Conservation (phyloP, 2,329 filamentous ascomycete species). For the Emergomyces orientalis region DNA sequence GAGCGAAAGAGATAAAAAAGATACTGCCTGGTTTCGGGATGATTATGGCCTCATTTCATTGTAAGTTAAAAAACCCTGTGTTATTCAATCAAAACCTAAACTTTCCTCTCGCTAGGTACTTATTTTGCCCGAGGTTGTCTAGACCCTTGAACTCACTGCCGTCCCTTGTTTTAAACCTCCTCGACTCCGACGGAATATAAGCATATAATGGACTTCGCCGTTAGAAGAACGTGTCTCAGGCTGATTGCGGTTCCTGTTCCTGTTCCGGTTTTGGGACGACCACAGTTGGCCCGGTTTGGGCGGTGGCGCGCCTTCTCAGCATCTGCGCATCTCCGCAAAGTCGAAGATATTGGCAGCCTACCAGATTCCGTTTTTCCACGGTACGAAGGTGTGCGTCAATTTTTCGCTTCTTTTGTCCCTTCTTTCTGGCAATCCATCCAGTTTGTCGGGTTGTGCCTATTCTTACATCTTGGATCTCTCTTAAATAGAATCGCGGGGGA, state of each 20-base stretch:
- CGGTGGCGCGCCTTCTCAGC: slow-evolving; percentile 33
- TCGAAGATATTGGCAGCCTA: slow-evolving; percentile 38
- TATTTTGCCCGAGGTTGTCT: neutral
- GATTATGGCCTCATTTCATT: neutral
- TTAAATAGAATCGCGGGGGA: slow-evolving; percentile 44
- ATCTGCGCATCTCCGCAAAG: slow-evolving; percentile 33
- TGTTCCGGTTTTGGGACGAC: neutral
- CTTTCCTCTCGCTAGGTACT: neutral
- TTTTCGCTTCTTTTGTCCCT: neutral
- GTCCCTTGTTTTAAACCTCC: neutral
- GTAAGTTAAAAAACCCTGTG: neutral
- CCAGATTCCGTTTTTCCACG: slow-evolving; percentile 49
- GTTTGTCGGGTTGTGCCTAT: neutral
- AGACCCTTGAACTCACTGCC: neutral
- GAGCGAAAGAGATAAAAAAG: neutral
- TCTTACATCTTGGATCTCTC: slow-evolving; percentile 6
- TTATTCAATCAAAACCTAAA: neutral
- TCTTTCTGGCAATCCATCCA: neutral
- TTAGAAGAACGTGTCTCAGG: slow-evolving; percentile 1
- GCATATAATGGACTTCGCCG: neutral
- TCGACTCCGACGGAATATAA: neutral
- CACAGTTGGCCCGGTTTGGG: neutral
- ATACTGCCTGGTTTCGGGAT: neutral
- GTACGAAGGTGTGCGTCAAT: slow-evolving; percentile 49
- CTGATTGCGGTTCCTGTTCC: neutral